A percentile compares a stretch with the other conserved stretches of the same genome.
Evolutionary conservation across 225 moss, liverwort and hornwort genomes (phyloP).

Genomic region (Bryum argenteum): DNA sequence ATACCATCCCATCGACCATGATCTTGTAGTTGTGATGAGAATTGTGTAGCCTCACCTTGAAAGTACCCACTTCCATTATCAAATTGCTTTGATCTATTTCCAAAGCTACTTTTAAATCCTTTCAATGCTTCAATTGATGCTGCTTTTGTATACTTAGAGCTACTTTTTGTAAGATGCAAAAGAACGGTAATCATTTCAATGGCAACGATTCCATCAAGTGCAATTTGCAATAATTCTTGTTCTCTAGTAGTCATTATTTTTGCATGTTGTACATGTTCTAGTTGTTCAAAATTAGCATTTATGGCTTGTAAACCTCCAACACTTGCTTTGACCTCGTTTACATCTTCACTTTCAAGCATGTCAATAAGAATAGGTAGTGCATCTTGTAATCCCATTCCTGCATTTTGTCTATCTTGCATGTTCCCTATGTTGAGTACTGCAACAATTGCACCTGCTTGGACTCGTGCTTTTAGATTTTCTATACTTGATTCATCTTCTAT

Average conservation of each 20-base stretch:
- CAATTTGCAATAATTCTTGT: neutral
- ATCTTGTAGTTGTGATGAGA: neutral
- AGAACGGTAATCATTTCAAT: constrained; percentile 63
- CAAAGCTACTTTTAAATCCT: constrained; percentile 19
- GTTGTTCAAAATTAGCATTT: constrained; percentile 4
- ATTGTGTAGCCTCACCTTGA: constrained; percentile 1
- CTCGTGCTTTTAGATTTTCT: constrained; percentile 45
- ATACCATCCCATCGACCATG: constrained; percentile 35
- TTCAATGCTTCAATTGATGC: constrained; percentile 53
- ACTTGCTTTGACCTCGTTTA: constrained; percentile 53
- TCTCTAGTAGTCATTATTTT: neutral
- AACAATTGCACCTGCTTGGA: constrained; percentile 68
- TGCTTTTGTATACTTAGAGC: constrained; percentile 34
- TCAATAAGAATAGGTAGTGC: constrained; percentile 48
- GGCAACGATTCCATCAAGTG: constrained; percentile 33
- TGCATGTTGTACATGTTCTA: neutral
- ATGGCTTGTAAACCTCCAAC: constrained; percentile 69
- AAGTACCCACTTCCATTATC: neutral
- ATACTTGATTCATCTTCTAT: constrained; percentile 33
- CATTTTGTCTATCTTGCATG: constrained; percentile 51
- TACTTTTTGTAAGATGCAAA: constrained; percentile 47
- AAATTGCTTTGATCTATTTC: neutral
- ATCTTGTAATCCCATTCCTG: constrained; percentile 46
- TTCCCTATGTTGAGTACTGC: constrained; percentile 65
- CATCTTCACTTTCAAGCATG: constrained; percentile 64